phyloP scores from a whole-genome alignment of 225 moss, liverwort and hornwort species.

The Ulota crispa region DNA sequence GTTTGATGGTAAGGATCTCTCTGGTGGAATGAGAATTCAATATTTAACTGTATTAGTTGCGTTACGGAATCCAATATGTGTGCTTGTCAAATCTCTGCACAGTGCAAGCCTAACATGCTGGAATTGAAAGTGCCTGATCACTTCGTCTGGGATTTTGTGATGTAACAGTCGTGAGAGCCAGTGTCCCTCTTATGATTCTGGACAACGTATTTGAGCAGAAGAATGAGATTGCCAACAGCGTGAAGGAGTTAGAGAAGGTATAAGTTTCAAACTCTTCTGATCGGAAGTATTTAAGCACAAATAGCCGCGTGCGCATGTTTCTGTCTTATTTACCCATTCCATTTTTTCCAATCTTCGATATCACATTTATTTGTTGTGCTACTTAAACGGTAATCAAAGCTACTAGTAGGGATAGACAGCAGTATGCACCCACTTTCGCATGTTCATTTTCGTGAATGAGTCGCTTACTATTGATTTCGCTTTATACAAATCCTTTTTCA shows the following conservation, averaged over 20 bases:
- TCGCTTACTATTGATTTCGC: not conserved
- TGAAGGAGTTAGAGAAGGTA: constrained; percentile 85
- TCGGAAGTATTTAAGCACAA: not conserved
- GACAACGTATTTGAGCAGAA: constrained; percentile 91
- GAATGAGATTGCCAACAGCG: constrained; percentile 80
- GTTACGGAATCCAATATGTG: not conserved
- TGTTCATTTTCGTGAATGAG: no score
- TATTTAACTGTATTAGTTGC: not conserved
- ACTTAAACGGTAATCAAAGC: not conserved
- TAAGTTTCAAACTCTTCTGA: not conserved
- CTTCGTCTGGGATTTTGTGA: not conserved
- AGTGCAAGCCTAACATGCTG: not conserved
- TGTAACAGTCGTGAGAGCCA: constrained; percentile 78
- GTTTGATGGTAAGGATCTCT: constrained; percentile 63
- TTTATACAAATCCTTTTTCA: no score
- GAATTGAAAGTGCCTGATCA: constrained; percentile 11
- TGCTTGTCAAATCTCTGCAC: not conserved
- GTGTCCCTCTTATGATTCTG: constrained; percentile 77
- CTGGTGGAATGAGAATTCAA: not conserved
- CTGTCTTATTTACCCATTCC: not conserved
- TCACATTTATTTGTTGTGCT: not conserved
- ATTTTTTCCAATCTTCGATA: not conserved
- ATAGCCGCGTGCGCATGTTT: not conserved
- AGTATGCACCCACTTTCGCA: not conserved
- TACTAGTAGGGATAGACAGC: not conserved